Conservation (phyloP, 2,329 filamentous ascomycete genomes). For the Aspergillus spinulosporus region DNA sequence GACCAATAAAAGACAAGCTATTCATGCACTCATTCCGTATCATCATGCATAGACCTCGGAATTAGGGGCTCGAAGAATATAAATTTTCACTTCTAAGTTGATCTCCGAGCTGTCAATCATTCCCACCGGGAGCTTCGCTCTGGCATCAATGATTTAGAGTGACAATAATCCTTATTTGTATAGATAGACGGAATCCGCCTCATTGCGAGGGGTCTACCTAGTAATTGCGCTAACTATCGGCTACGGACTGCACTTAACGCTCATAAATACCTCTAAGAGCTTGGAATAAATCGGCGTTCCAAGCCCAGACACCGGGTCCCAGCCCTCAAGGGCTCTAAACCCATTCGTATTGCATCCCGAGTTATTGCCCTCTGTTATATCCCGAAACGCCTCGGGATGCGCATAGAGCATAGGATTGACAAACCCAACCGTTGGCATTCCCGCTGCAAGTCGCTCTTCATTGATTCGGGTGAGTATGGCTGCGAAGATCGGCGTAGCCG, state of each 20-base stretch:
- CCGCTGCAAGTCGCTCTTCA: constrained; percentile 49
- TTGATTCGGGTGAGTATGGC: constrained; percentile 39
- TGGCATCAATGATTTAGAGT: no score
- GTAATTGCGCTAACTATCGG: no score
- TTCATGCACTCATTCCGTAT: background rate
- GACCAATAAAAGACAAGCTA: background rate
- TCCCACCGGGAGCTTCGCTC: no score
- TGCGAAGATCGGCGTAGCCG: background rate
- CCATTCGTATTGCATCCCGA: constrained; percentile 31
- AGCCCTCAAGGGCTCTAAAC: constrained; percentile 31
- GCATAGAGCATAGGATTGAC: constrained; percentile 50
- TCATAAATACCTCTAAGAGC: constrained; percentile 32
- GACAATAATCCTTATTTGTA: no score
- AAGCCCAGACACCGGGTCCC: constrained; percentile 35
- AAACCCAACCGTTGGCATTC: constrained; percentile 54
- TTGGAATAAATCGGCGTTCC: constrained; percentile 36
- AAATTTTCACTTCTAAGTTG: background rate
- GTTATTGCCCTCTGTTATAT: constrained; percentile 44
- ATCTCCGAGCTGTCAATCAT: background rate
- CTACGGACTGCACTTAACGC: background rate
- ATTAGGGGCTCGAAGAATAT: background rate
- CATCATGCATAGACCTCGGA: background rate
- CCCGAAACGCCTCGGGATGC: constrained; percentile 38
- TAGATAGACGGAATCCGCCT: no score
- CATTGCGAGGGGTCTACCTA: no score